Conservation (phyloP, 768 basidiomycete genomes). For the Atractiella rhizophila region DNA sequence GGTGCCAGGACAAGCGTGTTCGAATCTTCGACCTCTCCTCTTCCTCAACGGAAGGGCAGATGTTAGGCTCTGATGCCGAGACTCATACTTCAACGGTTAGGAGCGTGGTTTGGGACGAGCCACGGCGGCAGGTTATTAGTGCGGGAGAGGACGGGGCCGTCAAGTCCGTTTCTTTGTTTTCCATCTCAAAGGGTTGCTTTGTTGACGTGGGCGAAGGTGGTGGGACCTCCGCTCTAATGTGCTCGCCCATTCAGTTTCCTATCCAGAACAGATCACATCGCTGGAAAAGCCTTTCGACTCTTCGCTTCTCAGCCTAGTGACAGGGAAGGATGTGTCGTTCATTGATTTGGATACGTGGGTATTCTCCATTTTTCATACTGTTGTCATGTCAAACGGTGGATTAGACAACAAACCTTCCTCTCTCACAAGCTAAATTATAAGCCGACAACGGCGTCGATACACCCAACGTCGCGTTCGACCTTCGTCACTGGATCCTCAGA, state of each 20-base stretch:
- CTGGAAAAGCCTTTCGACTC: conserved; percentile 56
- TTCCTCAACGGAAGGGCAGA: conserved; percentile 22
- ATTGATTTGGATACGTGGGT: conserved; percentile 31
- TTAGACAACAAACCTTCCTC: conserved; percentile 32
- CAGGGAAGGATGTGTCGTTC: conserved; percentile 77
- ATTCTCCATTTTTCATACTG: background rate
- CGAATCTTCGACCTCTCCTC: conserved; percentile 68
- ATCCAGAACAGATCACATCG: conserved; percentile 60
- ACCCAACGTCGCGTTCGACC: conserved; percentile 61
- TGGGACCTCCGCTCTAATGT: conserved; percentile 70
- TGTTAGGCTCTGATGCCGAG: conserved; percentile 35
- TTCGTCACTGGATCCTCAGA: conserved; percentile 71
- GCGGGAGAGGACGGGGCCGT: conserved; percentile 78
- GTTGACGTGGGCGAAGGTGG: conserved; percentile 34
- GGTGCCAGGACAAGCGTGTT: conserved; percentile 93
- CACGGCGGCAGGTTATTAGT: conserved; percentile 39
- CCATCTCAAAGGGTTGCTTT: background rate
- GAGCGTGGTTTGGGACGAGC: conserved; percentile 73
- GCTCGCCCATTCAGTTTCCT: conserved; percentile 32
- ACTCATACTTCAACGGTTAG: conserved; percentile 51
- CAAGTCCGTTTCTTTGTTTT: conserved; percentile 32
- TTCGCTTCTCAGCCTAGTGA: conserved; percentile 40
- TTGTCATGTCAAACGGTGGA: background rate
- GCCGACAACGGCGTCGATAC: conserved; percentile 82
- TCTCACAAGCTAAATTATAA: conserved; percentile 56